phyloP scores from a whole-genome alignment of 1,284 basidiomycete species.

The Hymenochaete sp. region DNA sequence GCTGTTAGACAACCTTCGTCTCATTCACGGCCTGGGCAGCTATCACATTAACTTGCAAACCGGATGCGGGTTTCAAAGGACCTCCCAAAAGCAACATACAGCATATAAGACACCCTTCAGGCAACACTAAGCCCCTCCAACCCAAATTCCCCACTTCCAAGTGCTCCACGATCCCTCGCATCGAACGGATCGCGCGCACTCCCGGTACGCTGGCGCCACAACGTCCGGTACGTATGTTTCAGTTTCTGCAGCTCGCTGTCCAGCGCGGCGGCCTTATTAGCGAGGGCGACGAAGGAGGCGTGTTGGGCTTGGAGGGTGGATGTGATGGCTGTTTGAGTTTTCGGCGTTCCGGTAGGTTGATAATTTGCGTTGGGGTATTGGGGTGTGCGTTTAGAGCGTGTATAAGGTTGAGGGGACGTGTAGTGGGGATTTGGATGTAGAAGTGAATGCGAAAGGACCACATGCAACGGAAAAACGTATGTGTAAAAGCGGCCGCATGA shows the following conservation, averaged over 20 bases:
- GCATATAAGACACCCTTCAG: too few relatives aligned
- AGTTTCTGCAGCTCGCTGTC: constrained; percentile 66
- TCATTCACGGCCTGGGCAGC: too few relatives aligned
- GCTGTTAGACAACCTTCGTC: too few relatives aligned
- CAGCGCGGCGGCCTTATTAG: constrained; percentile 59
- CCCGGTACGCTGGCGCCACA: constrained; percentile 63
- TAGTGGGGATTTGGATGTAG: background rate
- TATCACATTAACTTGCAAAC: too few relatives aligned
- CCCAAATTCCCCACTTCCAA: constrained; percentile 32
- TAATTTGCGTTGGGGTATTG: background rate
- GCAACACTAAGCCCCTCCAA: constrained; percentile 16
- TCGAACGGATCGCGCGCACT: constrained; percentile 69
- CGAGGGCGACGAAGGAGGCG: constrained; percentile 61
- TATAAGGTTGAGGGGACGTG: background rate
- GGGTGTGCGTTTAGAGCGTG: background rate
- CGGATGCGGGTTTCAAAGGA: too few relatives aligned
- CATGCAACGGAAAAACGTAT: background rate
- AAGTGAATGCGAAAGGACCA: constrained; percentile 1
- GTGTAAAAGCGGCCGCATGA: background rate
- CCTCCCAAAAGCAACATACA: too few relatives aligned
- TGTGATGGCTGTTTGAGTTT: constrained; percentile 63
- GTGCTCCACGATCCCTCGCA: constrained; percentile 45
- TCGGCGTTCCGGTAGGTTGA: too few relatives aligned
- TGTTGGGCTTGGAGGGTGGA: constrained; percentile 70
- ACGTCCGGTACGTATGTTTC: constrained; percentile 53